phyloP scores from a whole-genome alignment of 495 filamentous ascomycete species.

The Pyrenula aspistea region DNA sequence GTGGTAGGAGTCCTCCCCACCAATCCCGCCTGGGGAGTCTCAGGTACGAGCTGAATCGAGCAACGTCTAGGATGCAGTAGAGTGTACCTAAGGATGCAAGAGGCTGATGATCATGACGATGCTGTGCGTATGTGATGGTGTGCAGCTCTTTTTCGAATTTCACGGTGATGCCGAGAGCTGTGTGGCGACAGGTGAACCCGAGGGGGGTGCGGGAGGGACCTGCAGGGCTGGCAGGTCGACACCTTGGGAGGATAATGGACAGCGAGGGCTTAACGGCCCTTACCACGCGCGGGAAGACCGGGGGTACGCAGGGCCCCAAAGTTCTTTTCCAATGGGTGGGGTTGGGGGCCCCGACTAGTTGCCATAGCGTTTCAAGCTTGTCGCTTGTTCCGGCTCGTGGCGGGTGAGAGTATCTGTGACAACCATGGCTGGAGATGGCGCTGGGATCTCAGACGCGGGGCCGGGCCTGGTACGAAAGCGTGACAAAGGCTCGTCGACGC shows the following conservation, averaged over 20 bases:
- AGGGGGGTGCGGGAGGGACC: not conserved
- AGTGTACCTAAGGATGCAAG: not conserved
- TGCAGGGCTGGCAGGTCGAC: not conserved
- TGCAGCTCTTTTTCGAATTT: not conserved
- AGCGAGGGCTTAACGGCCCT: not conserved
- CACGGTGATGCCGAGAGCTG: not conserved
- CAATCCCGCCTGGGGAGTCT: not conserved
- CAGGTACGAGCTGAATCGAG: not conserved
- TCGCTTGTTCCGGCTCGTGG: not conserved
- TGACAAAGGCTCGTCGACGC: not conserved
- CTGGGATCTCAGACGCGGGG: not conserved
- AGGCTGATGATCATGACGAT: not conserved
- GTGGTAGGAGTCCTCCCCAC: not conserved
- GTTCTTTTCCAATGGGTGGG: not conserved
- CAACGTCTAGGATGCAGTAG: not conserved
- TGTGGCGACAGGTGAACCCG: not conserved
- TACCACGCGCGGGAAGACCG: not conserved
- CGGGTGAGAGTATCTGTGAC: not conserved
- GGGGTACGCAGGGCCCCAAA: not conserved
- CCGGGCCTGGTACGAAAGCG: too few species aligned
- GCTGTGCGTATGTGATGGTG: not conserved
- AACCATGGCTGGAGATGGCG: not conserved
- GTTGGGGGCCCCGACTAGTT: not conserved
- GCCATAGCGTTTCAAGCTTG: not conserved
- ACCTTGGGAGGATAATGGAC: not conserved